phyloP scores from a whole-genome alignment of 352 stramenopile species.

The Pythium chondricola region DNA sequence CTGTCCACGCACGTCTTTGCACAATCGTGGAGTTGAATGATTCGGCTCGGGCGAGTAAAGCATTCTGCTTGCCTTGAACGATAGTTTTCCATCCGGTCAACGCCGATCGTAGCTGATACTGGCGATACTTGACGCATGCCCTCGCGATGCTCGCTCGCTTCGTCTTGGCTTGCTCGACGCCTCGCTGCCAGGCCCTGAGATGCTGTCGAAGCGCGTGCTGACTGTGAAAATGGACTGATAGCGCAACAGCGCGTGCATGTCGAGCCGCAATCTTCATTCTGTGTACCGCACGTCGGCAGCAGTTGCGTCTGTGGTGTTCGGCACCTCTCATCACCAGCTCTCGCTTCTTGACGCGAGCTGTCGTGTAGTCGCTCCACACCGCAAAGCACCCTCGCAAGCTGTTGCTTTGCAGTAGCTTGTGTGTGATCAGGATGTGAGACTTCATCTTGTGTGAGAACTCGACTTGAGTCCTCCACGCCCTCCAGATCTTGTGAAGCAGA shows the following conservation, averaged over 20 bases:
- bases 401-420: conserved; percentile 10
- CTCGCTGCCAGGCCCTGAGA: neutral
- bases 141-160: neutral
- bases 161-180: neutral
- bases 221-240: conserved; percentile 1
- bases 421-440: conserved; percentile 6
- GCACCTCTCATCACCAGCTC: too few species aligned
- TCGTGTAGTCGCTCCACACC: conserved; percentile 2
- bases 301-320: neutral
- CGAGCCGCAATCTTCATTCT: neutral
- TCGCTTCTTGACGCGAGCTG: too few species aligned
- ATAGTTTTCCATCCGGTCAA: neutral
- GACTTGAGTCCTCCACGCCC: conserved; percentile 5
- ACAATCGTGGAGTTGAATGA: neutral
- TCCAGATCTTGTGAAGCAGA: neutral
- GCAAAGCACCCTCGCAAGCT: conserved; percentile 1
- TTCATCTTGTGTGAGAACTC: conserved; percentile 8
- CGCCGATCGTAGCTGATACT: neutral
- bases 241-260: conserved; percentile 1
- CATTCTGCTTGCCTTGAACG: neutral
- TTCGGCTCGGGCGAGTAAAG: neutral
- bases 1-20: conserved; percentile 1
- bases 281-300: neutral
- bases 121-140: neutral
- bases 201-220: neutral